These are phyloP conservation scores for Sisymbrium irio DNA, from an alignment of 345 rosid species.

Conservation along the genomic window DNA sequence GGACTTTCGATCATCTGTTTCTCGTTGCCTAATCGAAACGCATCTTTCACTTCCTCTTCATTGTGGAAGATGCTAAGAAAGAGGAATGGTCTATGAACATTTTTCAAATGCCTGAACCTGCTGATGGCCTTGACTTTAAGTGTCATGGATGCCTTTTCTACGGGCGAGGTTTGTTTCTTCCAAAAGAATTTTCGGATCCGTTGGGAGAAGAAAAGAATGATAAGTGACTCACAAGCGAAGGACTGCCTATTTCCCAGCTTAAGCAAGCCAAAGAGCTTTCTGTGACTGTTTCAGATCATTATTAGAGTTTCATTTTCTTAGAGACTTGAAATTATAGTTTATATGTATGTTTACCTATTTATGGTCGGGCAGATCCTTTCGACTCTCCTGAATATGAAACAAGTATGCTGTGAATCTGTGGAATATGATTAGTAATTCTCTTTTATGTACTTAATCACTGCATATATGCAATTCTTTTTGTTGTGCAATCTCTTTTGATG, in stretches of 20 bases:
- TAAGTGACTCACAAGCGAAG: not conserved
- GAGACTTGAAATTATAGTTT: not conserved
- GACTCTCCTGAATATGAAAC: no score
- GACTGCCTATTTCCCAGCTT: not conserved
- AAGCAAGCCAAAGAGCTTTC: not conserved
- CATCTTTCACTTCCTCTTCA: not conserved
- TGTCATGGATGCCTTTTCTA: not conserved
- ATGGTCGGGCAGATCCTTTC: no score
- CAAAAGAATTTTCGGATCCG: not conserved
- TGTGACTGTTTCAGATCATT: constrained; percentile 4
- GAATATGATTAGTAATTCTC: no score
- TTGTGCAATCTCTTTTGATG: no score
- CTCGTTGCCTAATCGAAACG: not conserved
- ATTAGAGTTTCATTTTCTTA: not conserved
- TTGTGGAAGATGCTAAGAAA: constrained; percentile 5
- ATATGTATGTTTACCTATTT: not conserved
- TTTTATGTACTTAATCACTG: no score
- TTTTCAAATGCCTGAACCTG: not conserved
- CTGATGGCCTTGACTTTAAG: not conserved
- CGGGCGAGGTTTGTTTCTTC: constrained; percentile 1
- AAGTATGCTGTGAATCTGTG: no score
- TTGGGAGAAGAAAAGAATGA: not conserved
- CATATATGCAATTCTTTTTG: no score
- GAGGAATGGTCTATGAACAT: not conserved
- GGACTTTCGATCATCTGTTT: no score